A percentile compares a stretch with the other conserved stretches of the same genome.
phyloP scores from a whole-genome alignment of 2,329 filamentous ascomycete genomes.

The Penicillium sp. region DNA sequence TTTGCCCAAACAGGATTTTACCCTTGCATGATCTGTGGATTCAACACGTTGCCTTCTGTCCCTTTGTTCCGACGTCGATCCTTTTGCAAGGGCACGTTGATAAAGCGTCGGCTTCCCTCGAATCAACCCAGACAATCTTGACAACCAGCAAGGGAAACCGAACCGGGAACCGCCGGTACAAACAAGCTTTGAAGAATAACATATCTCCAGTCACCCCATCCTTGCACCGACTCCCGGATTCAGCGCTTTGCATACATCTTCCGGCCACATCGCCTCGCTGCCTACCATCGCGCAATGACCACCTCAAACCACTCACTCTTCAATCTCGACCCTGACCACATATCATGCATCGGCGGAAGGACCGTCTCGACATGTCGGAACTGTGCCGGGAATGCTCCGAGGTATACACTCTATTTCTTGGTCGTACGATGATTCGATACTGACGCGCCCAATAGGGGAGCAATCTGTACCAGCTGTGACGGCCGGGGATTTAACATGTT shows the following conservation, averaged over 20 bases:
- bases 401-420: slow-evolving; percentile 22
- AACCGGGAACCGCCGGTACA: too few relatives aligned
- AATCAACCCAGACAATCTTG: background rate
- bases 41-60: slow-evolving; percentile 10
- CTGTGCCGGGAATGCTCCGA: slow-evolving; percentile 39
- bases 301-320: slow-evolving; percentile 13
- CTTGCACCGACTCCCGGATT: slow-evolving; percentile 1
- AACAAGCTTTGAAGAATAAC: too few relatives aligned
- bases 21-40: slow-evolving; percentile 10
- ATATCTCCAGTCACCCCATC: background rate
- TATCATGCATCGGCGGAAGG: slow-evolving; percentile 34
- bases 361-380: slow-evolving; percentile 35
- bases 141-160: background rate
- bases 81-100: slow-evolving; percentile 1
- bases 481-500: slow-evolving; percentile 34
- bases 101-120: slow-evolving; percentile 1
- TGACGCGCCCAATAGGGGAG: slow-evolving; percentile 17
- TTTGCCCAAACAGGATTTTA: slow-evolving; percentile 17
- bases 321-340: slow-evolving; percentile 32
- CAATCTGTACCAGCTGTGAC: slow-evolving; percentile 28
- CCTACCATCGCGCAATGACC: slow-evolving; percentile 18
- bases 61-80: slow-evolving; percentile 8
- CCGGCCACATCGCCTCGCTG: background rate
- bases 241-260: slow-evolving; percentile 3
- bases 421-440: background rate